A percentile compares a stretch with the other conserved stretches of the same genome.
These are phyloP conservation scores for Xylariaceae sp. DNA, from an alignment of 2,329 filamentous ascomycete species.

Conservation along the genomic window DNA sequence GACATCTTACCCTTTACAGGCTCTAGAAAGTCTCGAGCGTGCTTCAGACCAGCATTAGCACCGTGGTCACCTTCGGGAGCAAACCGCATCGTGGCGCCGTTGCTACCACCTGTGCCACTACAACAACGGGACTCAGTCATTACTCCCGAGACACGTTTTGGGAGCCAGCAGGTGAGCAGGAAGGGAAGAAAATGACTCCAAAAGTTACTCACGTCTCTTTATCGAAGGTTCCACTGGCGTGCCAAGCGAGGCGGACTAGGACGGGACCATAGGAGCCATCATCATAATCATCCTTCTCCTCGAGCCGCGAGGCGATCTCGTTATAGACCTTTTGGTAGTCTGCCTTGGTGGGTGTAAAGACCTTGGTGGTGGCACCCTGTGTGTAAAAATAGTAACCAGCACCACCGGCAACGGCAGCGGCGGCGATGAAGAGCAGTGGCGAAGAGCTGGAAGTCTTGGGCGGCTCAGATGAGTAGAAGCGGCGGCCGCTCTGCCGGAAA, in stretches of 20 bases:
- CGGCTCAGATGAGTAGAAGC: conserved; percentile 73
- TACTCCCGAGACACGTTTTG: too few relatives aligned
- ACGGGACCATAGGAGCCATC: conserved; percentile 95
- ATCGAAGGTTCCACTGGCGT: conserved; percentile 89
- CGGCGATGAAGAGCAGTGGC: conserved; percentile 54
- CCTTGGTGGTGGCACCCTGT: conserved; percentile 48
- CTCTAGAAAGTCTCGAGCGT: conserved; percentile 88
- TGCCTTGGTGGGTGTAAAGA: conserved; percentile 70
- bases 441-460: conserved; percentile 47
- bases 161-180: too few relatives aligned
- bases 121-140: too few relatives aligned
- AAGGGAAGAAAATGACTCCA: too few relatives aligned
- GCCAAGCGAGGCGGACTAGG: conserved; percentile 87
- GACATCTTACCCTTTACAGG: conserved; percentile 70
- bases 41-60: conserved; percentile 85
- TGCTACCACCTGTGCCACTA: conserved; percentile 85
- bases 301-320: conserved; percentile 71
- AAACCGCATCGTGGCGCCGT: conserved; percentile 97
- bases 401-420: conserved; percentile 56
- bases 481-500: conserved; percentile 70
- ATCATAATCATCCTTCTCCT: conserved; percentile 92
- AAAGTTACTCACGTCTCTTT: too few relatives aligned
- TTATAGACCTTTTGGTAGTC: conserved; percentile 97
- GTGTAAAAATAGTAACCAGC: conserved; percentile 65
- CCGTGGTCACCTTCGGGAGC: conserved; percentile 83